These are phyloP conservation scores for Gossypium rotundifolium DNA, from an alignment of 345 rosid genomes.

Conservation along the genomic window DNA sequence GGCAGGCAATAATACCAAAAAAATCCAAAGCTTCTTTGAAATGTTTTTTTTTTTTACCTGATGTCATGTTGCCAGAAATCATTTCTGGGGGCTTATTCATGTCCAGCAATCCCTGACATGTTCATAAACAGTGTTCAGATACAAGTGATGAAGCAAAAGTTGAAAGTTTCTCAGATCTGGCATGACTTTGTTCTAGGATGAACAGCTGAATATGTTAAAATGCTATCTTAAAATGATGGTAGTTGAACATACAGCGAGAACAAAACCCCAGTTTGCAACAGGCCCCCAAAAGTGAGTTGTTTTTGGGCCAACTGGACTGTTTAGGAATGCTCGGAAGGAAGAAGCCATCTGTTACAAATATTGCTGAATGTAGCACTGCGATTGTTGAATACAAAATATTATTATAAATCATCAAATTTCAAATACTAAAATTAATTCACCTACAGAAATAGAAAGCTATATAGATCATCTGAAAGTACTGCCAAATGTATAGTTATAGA, in stretches of 20 bases:
- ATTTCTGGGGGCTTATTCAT: conserved; percentile 88
- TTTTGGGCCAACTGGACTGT: conserved; percentile 82
- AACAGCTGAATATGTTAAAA: conserved; percentile 2
- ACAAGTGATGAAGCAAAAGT: conserved; percentile 5
- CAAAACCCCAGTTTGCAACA: conserved; percentile 85
- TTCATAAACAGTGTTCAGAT: conserved; percentile 1
- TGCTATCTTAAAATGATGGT: not conserved
- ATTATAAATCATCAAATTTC: not conserved
- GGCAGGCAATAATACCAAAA: not conserved
- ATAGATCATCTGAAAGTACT: not conserved
- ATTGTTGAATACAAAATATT: not conserved
- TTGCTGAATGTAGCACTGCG: conserved; percentile 12
- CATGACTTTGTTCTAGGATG: not conserved
- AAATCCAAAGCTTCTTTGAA: not conserved
- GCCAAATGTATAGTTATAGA: not conserved
- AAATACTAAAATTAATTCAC: not conserved
- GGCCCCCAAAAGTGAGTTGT: conserved; percentile 95
- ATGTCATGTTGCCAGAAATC: conserved; percentile 87
- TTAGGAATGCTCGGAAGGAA: conserved; percentile 62
- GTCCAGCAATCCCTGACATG: conserved; percentile 78
- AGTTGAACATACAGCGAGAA: conserved; percentile 53
- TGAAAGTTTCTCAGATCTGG: not conserved
- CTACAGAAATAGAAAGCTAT: not conserved
- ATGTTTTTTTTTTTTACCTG: conserved; percentile 29
- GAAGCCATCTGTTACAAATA: conserved; percentile 44